A percentile compares a stretch with the other conserved stretches of the same genome.
Conservation (phyloP, 345 rosid species). For the Leavenworthia alabamica region DNA sequence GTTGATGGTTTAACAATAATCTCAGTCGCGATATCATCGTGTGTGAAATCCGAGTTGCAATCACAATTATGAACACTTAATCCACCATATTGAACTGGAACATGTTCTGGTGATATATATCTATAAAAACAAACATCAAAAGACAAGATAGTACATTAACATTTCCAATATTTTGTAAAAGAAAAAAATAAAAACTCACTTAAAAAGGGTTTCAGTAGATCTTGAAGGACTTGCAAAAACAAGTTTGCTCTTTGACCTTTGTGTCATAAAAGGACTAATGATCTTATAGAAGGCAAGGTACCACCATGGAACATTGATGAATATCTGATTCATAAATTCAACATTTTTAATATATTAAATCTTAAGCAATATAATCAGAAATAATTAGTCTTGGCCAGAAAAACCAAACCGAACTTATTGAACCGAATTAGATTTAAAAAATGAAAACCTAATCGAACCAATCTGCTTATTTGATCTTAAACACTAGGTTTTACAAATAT, state of each 20-base stretch:
- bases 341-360: background rate
- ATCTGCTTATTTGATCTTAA: too few species aligned
- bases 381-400: too few species aligned
- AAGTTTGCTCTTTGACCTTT: constrained; percentile 36
- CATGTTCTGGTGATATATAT: constrained; percentile 32
- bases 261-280: constrained; percentile 34
- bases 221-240: constrained; percentile 37
- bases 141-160: background rate
- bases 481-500: too few species aligned
- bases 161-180: background rate
- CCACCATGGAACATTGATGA: constrained; percentile 43
- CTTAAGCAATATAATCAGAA: background rate
- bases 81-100: constrained; percentile 36
- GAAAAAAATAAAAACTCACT: background rate
- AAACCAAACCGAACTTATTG: too few species aligned
- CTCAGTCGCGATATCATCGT: constrained; percentile 26
- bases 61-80: constrained; percentile 26
- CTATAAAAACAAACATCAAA: constrained; percentile 17
- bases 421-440: too few species aligned
- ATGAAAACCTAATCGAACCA: too few species aligned
- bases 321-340: constrained; percentile 26
- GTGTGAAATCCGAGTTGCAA: constrained; percentile 22
- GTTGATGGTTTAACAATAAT: constrained; percentile 26
- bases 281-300: constrained; percentile 33
- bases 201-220: constrained; percentile 35